Percentiles rank a stretch among this genome's conserved stretches.
phyloP scores from a whole-genome alignment of 164 flowering plant genomes.

The Chimonanthus salicifolius region DNA sequence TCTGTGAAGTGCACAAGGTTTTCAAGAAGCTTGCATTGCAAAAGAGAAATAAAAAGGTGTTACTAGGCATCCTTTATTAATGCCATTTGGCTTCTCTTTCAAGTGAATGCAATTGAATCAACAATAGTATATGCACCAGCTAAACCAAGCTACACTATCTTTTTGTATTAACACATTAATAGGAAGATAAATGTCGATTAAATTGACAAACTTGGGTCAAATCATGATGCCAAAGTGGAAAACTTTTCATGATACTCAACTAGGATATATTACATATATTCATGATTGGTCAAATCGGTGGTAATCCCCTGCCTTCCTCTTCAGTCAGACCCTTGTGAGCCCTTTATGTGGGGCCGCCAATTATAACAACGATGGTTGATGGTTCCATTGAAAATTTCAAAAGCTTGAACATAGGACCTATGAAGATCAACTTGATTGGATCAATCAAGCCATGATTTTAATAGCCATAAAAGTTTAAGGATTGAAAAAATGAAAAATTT shows the following conservation, averaged over 20 bases:
- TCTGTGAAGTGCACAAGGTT: slow-evolving; percentile 33
- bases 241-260: neutral
- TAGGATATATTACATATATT: neutral
- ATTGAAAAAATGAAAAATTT: too few relatives aligned
- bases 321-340: too few relatives aligned
- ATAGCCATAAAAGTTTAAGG: too few relatives aligned
- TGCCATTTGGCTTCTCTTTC: neutral
- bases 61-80: neutral
- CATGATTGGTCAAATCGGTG: neutral
- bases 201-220: neutral
- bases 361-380: too few relatives aligned
- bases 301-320: too few relatives aligned
- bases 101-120: neutral
- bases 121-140: neutral
- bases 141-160: neutral
- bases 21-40: neutral
- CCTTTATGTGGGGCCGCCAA: too few relatives aligned
- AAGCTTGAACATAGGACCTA: too few relatives aligned
- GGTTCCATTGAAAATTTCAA: too few relatives aligned
- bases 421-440: too few relatives aligned
- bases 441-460: too few relatives aligned
- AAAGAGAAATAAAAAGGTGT: neutral
- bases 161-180: neutral
- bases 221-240: neutral
- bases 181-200: neutral